Conservation (phyloP, 768 basidiomycete species). For the Suillus hirtellus region DNA sequence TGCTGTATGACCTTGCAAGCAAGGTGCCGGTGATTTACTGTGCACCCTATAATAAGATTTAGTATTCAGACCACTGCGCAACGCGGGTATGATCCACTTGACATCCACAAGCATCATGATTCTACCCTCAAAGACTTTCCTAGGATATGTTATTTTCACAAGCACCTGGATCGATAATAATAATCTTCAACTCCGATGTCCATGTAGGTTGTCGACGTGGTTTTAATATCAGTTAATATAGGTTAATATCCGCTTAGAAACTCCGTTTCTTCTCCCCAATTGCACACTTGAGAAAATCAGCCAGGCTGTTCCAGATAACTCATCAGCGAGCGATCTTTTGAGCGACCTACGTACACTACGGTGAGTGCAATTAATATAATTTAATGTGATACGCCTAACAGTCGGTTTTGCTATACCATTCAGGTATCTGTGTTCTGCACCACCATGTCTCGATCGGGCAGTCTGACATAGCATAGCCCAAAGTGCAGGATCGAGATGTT, state of each 20-base stretch:
- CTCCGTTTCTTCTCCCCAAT: not conserved
- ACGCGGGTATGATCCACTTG: not conserved
- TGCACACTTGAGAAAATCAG: not conserved
- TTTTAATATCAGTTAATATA: constrained; percentile 1
- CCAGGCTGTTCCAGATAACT: not conserved
- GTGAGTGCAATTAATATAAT: not conserved
- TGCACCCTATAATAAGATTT: no score
- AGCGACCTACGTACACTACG: not conserved
- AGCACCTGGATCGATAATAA: constrained; percentile 2
- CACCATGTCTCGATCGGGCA: not conserved
- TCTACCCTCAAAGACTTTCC: not conserved
- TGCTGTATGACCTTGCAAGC: no score
- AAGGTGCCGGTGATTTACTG: no score
- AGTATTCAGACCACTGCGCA: no score
- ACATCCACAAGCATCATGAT: not conserved
- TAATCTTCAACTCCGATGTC: not conserved
- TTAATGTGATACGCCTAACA: not conserved
- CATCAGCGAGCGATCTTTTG: not conserved
- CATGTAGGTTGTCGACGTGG: not conserved
- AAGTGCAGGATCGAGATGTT: not conserved
- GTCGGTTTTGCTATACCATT: not conserved
- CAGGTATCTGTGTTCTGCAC: not conserved
- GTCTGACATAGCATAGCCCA: not conserved
- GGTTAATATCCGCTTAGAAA: constrained; percentile 6
- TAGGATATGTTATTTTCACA: not conserved